Base-by-base conservation (phyloP, 2,329 filamentous ascomycete species). In the Cordyceps farinosa region DNA sequence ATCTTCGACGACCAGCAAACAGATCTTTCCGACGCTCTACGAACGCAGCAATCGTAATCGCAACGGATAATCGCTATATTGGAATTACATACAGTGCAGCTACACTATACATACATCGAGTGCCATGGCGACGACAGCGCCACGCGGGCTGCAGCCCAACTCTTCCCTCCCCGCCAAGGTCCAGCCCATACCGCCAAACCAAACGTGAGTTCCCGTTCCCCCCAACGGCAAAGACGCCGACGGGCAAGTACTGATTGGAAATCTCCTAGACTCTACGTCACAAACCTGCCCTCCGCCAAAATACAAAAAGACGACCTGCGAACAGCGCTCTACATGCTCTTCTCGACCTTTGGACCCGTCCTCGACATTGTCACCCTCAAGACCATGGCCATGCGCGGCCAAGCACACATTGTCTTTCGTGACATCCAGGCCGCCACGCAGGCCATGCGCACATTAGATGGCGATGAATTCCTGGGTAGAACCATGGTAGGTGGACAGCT, bases 381-480 rank as follows among this genome's bases (percentile, higher is more conserved):
- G 79, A 96, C 91, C 1, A 83, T 83, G 75, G 92, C 92, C 78
- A 97, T 98, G 93, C 89, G 95, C 56, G 95, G 95, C 3, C 95
- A 99, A 77, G 95, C 95, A 66, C 95, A 98, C 72, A 81, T 99
- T 65, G 90, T 95, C 15, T 98, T 92, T 75, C 86, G 91, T 64
- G 94, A 99, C 74, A 82, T 94, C 40, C 90, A 97, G 68, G 87
- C 91, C n/a, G 92, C 92, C 58, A 97, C 93, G 30, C 92, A 97
- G 73, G 95, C 95, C 1, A 91, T 99, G 91, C 84, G 94, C 67
- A 87, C 91, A 11, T 80, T 97, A 54, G 90, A 98, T 69, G 92
- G 91, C 2, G 91, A 92, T 71, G 86, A 90, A 2, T 92, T 99
- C 68, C 89, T 96, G 67, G 95, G 93, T 17, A 87, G 86, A 67